Evolutionary conservation across 495 filamentous ascomycete genomes (phyloP).

Genomic region (Staphylotrichum tortipilum): DNA sequence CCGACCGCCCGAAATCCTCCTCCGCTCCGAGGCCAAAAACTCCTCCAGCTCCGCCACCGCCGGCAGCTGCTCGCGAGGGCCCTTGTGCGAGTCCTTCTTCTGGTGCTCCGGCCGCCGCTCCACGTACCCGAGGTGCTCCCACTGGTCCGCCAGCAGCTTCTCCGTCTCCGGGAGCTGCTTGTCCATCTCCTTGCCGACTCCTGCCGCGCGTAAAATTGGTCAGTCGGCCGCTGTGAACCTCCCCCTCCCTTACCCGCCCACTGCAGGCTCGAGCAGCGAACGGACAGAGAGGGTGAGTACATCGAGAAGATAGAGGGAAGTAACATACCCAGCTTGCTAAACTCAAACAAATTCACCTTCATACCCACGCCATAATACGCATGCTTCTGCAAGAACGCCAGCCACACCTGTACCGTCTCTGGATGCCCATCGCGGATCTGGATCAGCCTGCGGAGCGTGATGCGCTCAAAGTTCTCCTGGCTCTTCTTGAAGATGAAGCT

Average conservation of each 20-base stretch:
- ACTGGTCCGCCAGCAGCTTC: constrained; percentile 51
- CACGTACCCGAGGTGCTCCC: constrained; percentile 52
- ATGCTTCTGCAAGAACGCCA: constrained; percentile 83
- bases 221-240: constrained; percentile 43
- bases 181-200: constrained; percentile 61
- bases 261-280: no score
- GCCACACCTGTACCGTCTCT: constrained; percentile 79
- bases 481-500: constrained; percentile 94
- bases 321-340: constrained; percentile 56
- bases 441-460: constrained; percentile 76
- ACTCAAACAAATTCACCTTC: constrained; percentile 96
- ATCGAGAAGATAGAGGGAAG: no score
- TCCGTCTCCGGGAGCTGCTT: constrained; percentile 47
- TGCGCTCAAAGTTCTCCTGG: constrained; percentile 94
- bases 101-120: constrained; percentile 47
- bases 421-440: constrained; percentile 91
- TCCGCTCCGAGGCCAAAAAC: constrained; percentile 44
- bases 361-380: constrained; percentile 92
- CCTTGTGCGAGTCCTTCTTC: constrained; percentile 54
- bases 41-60: constrained; percentile 48
- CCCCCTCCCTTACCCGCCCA: no score
- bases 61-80: constrained; percentile 42
- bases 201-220: no score
- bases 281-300: no score
- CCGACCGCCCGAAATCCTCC: constrained; percentile 25